Evolutionary conservation across 345 rosid species (phyloP).

Genomic region (Populus ilicifolia): DNA sequence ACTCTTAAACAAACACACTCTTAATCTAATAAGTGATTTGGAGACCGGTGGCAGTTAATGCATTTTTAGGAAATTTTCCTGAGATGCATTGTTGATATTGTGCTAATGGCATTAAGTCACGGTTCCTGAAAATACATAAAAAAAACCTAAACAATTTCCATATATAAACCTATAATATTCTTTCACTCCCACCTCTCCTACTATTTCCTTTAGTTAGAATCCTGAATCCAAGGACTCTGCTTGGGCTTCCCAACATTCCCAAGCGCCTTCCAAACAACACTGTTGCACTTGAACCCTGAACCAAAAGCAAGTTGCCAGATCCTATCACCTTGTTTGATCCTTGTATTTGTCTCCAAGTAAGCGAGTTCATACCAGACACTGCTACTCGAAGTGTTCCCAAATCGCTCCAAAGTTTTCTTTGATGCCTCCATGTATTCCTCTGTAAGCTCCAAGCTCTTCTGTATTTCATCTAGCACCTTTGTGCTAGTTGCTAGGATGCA

Average conservation of each 20-base stretch:
- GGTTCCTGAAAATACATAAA: too few relatives aligned
- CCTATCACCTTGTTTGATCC: slow-evolving; percentile 48
- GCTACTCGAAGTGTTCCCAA: slow-evolving; percentile 75
- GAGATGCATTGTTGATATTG: too few relatives aligned
- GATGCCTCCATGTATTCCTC: slow-evolving; percentile 71
- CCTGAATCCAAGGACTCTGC: slow-evolving; percentile 48
- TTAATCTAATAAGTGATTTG: too few relatives aligned
- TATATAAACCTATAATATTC: background rate
- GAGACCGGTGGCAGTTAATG: too few relatives aligned
- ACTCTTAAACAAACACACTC: too few relatives aligned
- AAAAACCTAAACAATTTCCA: background rate
- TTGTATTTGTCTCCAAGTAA: slow-evolving; percentile 49
- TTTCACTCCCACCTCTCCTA: background rate
- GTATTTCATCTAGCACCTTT: slow-evolving; percentile 53
- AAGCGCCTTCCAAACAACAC: slow-evolving; percentile 65
- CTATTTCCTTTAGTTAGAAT: background rate
- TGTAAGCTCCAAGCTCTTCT: slow-evolving; percentile 54
- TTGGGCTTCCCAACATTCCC: slow-evolving; percentile 31
- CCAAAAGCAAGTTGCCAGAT: slow-evolving; percentile 66
- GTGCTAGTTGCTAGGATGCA: slow-evolving; percentile 50
- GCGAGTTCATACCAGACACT: slow-evolving; percentile 73
- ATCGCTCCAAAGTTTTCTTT: slow-evolving; percentile 50
- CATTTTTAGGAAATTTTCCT: too few relatives aligned
- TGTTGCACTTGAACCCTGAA: slow-evolving; percentile 70
- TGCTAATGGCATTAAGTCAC: too few relatives aligned